phyloP scores from a whole-genome alignment of 1,284 basidiomycete species.

The Moesziomyces sp. region DNA sequence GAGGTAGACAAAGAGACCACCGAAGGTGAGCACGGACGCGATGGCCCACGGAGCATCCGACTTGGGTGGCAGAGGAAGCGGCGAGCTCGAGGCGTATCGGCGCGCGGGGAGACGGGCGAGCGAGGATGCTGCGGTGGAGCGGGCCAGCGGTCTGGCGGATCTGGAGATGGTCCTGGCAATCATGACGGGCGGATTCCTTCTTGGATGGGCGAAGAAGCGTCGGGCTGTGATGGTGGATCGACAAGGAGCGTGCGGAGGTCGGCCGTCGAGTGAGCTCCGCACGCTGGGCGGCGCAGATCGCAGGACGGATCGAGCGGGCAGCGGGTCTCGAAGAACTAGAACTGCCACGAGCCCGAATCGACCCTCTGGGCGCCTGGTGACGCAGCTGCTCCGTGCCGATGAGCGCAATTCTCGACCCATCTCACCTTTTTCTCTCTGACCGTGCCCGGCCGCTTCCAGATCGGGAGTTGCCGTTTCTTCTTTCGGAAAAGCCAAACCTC shows the following conservation, averaged over 20 bases:
- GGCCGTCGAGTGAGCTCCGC: too few species aligned
- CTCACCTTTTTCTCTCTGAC: too few species aligned
- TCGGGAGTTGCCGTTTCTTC: too few species aligned
- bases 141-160: conserved; percentile 27
- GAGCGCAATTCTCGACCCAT: not conserved
- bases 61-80: conserved; percentile 9
- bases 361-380: not conserved
- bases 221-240: conserved; percentile 3
- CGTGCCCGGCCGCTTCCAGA: too few species aligned
- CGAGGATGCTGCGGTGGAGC: conserved; percentile 21
- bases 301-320: not conserved
- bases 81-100: conserved; percentile 20
- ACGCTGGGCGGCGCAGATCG: not conserved
- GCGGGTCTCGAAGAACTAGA: not conserved
- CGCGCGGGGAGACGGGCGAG: conserved; percentile 21
- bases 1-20: conserved; percentile 52
- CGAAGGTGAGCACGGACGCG: conserved; percentile 49
- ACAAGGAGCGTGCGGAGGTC: not conserved
- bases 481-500: too few species aligned
- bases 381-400: not conserved
- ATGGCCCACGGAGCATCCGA: conserved; percentile 52
- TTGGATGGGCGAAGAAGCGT: not conserved
- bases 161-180: conserved; percentile 26
- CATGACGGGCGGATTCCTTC: conserved; percentile 13
- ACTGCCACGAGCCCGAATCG: not conserved